Base-by-base conservation (phyloP, 2,329 filamentous ascomycete genomes). In the Neobulgaria alba region DNA sequence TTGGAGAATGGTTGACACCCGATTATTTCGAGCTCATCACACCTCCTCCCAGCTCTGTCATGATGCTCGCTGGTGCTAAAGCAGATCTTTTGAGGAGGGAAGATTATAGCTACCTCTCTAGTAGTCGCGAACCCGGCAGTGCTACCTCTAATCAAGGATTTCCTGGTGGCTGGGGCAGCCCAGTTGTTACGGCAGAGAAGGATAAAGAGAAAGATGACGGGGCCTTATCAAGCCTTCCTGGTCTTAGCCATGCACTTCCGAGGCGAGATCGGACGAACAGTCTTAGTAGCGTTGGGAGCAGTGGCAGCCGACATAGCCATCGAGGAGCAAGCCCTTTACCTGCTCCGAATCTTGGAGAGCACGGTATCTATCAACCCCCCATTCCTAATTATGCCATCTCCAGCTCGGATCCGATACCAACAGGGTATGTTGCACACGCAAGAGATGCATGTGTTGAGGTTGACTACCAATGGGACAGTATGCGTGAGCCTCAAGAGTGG, bases 401-500 rank as follows among this genome's bases (percentile, higher is more conserved):
- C 0, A 72, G 75, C 5, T 81, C 82, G 5, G 82, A 87, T 33
- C 79, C 82, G 5, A 95, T 96, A 43, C 92, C 92, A 0, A 68
- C 78, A 2, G 92, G 90, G 2, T 94, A 93, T 58, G 85, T 95
- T 14, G 77, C 86, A 0, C 92, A 98, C 63, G 90, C 90, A 7
- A 77, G 88, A 47, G 87, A 96, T 58, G 78, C 82, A 10, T 96
- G 88, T 57, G 71, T 85, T 4, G 74, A 84, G 37, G 73, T 95
- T n/a, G 92, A 98, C 62, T 93, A 86, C 56, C 84, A 90, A 54
- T 98, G 92, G 90, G 89, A 98, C 57, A 95, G 89, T 45, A 90
- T 89, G 72, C 75, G 84, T 10, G 67, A 73, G 2, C 78, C 85
- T 0, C 72, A 86, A 32, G 71, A 80, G 47, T 96, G 92, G 84